Conservation (phyloP, 1,284 basidiomycete genomes). For the Mrakiaceae sp. region DNA sequence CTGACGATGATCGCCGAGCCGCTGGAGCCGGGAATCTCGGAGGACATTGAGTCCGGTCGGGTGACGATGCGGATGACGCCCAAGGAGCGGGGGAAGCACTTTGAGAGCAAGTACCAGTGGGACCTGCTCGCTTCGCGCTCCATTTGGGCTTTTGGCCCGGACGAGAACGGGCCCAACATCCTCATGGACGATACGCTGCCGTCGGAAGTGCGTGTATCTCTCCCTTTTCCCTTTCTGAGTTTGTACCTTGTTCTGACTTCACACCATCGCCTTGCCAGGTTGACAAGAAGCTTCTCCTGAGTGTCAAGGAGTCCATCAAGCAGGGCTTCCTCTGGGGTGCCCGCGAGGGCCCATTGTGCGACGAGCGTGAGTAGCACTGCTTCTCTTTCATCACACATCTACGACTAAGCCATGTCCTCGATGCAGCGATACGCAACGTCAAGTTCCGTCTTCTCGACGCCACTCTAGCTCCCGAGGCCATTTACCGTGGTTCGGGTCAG, state of each 20-base stretch:
- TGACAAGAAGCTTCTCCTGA: constrained; percentile 82
- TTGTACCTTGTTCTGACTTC: background rate
- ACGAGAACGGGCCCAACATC: constrained; percentile 86
- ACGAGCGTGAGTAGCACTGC: constrained; percentile 68
- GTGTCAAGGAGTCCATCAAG: constrained; percentile 88
- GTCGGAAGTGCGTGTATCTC: constrained; percentile 52
- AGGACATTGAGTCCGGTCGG: constrained; percentile 82
- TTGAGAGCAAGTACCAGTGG: constrained; percentile 96
- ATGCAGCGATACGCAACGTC: constrained; percentile 86
- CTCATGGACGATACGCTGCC: constrained; percentile 93
- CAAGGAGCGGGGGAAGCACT: constrained; percentile 86
- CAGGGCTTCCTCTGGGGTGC: constrained; percentile 99
- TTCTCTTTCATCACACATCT: background rate
- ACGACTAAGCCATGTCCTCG: background rate
- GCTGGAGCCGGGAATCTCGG: constrained; percentile 80
- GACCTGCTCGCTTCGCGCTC: constrained; percentile 92
- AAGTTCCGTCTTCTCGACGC: constrained; percentile 95
- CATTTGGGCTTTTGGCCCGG: constrained; percentile 99
- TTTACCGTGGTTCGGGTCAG: constrained; percentile 94
- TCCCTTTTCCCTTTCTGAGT: background rate
- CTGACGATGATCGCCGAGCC: constrained; percentile 97
- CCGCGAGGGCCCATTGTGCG: constrained; percentile 90
- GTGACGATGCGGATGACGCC: constrained; percentile 87
- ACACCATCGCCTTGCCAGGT: constrained; percentile 40
- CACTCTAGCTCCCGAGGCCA: constrained; percentile 81